Evolutionary conservation across 1,284 basidiomycete species (phyloP).

Genomic region (Jaminaea rosea): DNA sequence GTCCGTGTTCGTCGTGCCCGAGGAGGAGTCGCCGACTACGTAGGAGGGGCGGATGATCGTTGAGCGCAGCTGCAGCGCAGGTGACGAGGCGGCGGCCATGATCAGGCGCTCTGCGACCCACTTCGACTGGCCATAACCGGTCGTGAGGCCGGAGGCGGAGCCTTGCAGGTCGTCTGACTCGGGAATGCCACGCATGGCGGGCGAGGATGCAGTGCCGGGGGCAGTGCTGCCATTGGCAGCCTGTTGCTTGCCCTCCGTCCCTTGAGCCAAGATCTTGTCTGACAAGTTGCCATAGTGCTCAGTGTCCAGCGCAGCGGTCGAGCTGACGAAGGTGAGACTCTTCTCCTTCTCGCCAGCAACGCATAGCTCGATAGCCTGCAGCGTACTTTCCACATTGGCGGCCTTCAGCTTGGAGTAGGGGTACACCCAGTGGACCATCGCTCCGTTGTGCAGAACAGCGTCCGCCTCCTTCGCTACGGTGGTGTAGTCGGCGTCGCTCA

Average conservation of each 20-base stretch:
- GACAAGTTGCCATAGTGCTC: constrained; percentile 81
- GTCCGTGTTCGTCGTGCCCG: constrained; percentile 87
- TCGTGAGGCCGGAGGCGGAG: constrained; percentile 65
- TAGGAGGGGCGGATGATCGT: constrained; percentile 89
- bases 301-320: constrained; percentile 84
- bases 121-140: constrained; percentile 94
- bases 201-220: constrained; percentile 8
- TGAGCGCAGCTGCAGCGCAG: constrained; percentile 76
- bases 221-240: not conserved
- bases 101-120: constrained; percentile 96
- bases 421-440: constrained; percentile 98
- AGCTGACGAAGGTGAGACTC: constrained; percentile 80
- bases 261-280: constrained; percentile 51
- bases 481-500: constrained; percentile 62
- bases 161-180: constrained; percentile 88
- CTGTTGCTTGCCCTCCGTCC: constrained; percentile 11
- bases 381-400: constrained; percentile 81
- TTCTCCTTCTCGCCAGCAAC: constrained; percentile 67
- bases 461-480: constrained; percentile 67
- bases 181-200: constrained; percentile 58
- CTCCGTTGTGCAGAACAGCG: constrained; percentile 87
- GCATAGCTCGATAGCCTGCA: constrained; percentile 74
- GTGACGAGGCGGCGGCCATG: constrained; percentile 76
- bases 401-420: constrained; percentile 87
- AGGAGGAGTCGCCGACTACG: constrained; percentile 79